phyloP scores from a whole-genome alignment of 768 basidiomycete species.

The Russula griseocarnosa region DNA sequence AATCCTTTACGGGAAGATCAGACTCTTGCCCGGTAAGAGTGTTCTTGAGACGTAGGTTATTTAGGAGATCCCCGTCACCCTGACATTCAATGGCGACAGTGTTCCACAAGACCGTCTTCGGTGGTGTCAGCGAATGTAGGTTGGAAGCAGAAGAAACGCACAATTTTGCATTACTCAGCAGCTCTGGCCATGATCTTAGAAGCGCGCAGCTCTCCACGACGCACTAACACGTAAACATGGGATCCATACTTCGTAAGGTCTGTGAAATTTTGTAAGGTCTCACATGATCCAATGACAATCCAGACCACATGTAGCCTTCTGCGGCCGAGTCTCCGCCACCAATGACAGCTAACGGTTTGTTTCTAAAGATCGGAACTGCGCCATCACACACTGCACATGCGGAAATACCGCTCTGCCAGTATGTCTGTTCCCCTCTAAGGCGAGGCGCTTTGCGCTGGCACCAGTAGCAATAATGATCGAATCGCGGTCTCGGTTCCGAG shows the following conservation, averaged over 20 bases:
- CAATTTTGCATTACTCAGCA: constrained; percentile 90
- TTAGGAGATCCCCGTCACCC: constrained; percentile 92
- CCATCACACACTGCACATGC: constrained; percentile 99
- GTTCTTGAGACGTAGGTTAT: constrained; percentile 81
- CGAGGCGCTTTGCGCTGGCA: constrained; percentile 89
- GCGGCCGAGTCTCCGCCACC: constrained; percentile 98
- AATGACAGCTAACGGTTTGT: constrained; percentile 95
- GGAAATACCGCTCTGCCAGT: constrained; percentile 98
- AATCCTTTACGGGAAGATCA: constrained; percentile 82
- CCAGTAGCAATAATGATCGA: constrained; percentile 95
- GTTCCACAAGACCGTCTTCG: constrained; percentile 83
- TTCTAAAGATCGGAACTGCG: constrained; percentile 97
- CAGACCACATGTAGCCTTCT: constrained; percentile 89
- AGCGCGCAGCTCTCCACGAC: constrained; percentile 87
- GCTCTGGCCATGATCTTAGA: constrained; percentile 98
- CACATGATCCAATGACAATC: neutral
- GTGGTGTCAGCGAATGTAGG: neutral
- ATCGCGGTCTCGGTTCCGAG: constrained; percentile 90
- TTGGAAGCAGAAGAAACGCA: constrained; percentile 37
- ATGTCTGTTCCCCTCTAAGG: constrained; percentile 86
- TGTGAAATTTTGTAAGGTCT: constrained; percentile 32
- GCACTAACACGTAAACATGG: constrained; percentile 94
- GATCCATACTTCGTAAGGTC: constrained; percentile 96
- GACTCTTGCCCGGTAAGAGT: constrained; percentile 72
- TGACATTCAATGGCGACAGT: constrained; percentile 90